These are phyloP conservation scores for Globisporangium abappressorium DNA, from an alignment of 352 stramenopile genomes.

Conservation along the genomic window DNA sequence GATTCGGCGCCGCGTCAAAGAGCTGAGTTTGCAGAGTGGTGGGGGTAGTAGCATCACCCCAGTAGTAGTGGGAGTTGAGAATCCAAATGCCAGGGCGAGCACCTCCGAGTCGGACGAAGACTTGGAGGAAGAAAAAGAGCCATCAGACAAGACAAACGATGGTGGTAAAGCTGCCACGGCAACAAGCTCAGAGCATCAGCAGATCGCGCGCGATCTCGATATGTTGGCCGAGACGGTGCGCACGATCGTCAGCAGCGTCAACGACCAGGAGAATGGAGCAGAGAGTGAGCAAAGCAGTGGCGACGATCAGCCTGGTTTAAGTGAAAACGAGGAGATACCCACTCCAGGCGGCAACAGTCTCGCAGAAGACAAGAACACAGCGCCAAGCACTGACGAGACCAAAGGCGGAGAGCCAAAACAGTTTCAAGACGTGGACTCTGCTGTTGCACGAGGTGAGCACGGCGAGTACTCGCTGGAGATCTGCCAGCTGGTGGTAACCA, in stretches of 20 bases:
- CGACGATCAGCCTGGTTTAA: not conserved
- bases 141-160: not conserved
- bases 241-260: slow-evolving; percentile 39
- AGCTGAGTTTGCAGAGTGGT: slow-evolving; percentile 11
- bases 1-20: slow-evolving; percentile 22
- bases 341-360: not conserved
- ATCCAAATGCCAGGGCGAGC: not conserved
- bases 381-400: not conserved
- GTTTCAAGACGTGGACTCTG: not conserved
- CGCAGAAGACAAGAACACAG: not conserved
- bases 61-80: not conserved
- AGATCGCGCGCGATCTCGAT: slow-evolving; percentile 39
- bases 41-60: not conserved
- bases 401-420: not conserved
- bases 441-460: not conserved
- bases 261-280: not conserved
- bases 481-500: slow-evolving; percentile 22
- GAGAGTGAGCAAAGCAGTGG: not conserved
- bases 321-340: not conserved
- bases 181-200: slow-evolving; percentile 2
- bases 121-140: not conserved
- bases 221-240: slow-evolving; percentile 64
- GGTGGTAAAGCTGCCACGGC: not conserved
- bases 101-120: not conserved
- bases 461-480: slow-evolving; percentile 25